phyloP scores from a whole-genome alignment of 2,329 filamentous ascomycete genomes.

The Calonectria multiphialidica region DNA sequence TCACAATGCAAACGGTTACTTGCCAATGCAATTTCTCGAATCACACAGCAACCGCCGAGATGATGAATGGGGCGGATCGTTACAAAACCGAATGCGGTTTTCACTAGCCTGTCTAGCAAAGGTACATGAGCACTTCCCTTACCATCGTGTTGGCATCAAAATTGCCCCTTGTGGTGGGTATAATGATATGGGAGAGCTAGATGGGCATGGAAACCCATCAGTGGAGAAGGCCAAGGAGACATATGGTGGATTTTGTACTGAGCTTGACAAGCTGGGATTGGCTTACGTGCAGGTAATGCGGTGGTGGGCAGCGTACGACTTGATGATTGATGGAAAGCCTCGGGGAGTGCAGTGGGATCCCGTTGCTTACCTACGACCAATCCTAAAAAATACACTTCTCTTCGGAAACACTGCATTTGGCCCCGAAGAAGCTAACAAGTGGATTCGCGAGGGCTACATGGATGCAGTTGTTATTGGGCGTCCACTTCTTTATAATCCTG shows the following conservation, averaged over 20 bases:
- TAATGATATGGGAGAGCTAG: background rate
- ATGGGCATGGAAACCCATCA: background rate
- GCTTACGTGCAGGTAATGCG: background rate
- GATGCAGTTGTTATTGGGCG: background rate
- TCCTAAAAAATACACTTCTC: background rate
- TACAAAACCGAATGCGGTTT: background rate
- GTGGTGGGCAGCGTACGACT: background rate
- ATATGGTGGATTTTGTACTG: background rate
- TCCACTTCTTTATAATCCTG: background rate
- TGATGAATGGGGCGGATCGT: background rate
- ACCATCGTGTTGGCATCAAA: background rate
- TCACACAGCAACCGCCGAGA: background rate
- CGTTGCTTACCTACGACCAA: background rate
- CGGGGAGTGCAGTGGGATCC: background rate
- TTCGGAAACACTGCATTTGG: background rate
- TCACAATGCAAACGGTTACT: background rate
- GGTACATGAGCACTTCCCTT: background rate
- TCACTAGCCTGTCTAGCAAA: background rate
- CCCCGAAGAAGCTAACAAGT: background rate
- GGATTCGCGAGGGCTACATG: background rate
- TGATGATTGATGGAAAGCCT: background rate
- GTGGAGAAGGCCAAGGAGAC: background rate
- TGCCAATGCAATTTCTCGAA: background rate
- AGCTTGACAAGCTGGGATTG: background rate
- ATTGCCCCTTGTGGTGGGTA: background rate